phyloP scores from a whole-genome alignment of 192 early-diverging fungal species.

The Podila minutissima region DNA sequence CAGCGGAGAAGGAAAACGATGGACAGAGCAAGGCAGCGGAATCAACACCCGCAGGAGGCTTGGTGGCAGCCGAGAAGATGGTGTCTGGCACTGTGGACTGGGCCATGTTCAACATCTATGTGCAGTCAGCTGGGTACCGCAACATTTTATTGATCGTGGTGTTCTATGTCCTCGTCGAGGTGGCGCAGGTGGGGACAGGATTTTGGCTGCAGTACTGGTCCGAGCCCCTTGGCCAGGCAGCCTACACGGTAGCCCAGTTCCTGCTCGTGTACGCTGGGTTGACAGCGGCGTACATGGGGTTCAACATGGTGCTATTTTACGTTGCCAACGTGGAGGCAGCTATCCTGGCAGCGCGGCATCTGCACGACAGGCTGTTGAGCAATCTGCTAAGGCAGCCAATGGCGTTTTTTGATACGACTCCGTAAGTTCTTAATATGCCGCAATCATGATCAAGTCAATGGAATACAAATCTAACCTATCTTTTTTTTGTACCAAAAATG shows the following conservation, averaged over 20 bases:
- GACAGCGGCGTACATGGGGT: slow-evolving; percentile 21
- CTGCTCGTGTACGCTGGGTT: slow-evolving; percentile 22
- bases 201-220: slow-evolving; percentile 32
- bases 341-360: slow-evolving; percentile 35
- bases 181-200: slow-evolving; percentile 19
- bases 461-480: background rate
- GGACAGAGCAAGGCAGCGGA: slow-evolving; percentile 7
- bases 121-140: slow-evolving; percentile 56
- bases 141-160: slow-evolving; percentile 49
- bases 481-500: background rate
- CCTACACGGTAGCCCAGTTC: slow-evolving; percentile 24
- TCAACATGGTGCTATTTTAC: slow-evolving; percentile 35
- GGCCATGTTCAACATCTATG: slow-evolving; percentile 80
- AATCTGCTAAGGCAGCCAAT: slow-evolving; percentile 32
- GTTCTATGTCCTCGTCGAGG: slow-evolving; percentile 23
- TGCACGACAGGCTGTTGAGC: slow-evolving; percentile 48
- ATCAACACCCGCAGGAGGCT: slow-evolving; percentile 10
- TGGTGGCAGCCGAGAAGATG: slow-evolving; percentile 83
- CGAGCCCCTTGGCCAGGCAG: slow-evolving; percentile 15
- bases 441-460: background rate
- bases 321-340: slow-evolving; percentile 26
- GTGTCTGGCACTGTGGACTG: slow-evolving; percentile 81
- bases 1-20: background rate
- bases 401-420: slow-evolving; percentile 38
- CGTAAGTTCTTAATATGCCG: slow-evolving; percentile 25